Percentiles rank a stretch among this genome's conserved stretches.
Conservation (phyloP, 306 rosid species). For the Prunus mongolica region DNA sequence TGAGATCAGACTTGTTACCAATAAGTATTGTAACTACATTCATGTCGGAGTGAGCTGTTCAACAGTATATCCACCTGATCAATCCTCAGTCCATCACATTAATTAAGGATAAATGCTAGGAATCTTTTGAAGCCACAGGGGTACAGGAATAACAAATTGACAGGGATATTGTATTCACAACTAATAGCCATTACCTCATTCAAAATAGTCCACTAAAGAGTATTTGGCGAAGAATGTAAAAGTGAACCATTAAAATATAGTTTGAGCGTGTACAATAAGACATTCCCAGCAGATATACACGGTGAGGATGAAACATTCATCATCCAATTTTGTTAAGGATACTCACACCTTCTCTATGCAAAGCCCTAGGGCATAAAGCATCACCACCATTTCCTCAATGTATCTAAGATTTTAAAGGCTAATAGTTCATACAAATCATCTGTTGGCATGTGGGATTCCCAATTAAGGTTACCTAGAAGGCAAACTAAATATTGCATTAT, state of each 20-base stretch:
- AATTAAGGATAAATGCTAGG: slow-evolving; percentile 19
- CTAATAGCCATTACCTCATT: not conserved
- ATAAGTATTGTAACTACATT: slow-evolving; percentile 91
- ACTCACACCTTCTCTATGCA: not conserved
- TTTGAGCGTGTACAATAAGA: not conserved
- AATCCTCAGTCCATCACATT: slow-evolving; percentile 38
- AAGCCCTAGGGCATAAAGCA: not conserved
- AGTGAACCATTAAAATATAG: not conserved
- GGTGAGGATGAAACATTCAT: not conserved
- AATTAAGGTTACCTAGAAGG: not conserved
- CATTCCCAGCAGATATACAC: not conserved
- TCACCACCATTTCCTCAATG: not conserved
- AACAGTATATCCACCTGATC: slow-evolving; percentile 44
- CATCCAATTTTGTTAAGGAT: not conserved
- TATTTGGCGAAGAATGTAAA: not conserved
- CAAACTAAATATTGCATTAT: not conserved
- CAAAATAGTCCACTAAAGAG: not conserved
- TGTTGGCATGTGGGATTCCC: not conserved
- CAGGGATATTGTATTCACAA: not conserved
- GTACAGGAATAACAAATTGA: not conserved
- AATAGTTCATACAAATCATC: not conserved
- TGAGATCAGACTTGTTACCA: slow-evolving; percentile 94
- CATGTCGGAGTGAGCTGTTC: slow-evolving; percentile 98
- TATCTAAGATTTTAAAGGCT: not conserved
- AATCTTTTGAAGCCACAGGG: not conserved